Conservation (phyloP, 768 basidiomycete genomes). For the Lepiota subincarnata region DNA sequence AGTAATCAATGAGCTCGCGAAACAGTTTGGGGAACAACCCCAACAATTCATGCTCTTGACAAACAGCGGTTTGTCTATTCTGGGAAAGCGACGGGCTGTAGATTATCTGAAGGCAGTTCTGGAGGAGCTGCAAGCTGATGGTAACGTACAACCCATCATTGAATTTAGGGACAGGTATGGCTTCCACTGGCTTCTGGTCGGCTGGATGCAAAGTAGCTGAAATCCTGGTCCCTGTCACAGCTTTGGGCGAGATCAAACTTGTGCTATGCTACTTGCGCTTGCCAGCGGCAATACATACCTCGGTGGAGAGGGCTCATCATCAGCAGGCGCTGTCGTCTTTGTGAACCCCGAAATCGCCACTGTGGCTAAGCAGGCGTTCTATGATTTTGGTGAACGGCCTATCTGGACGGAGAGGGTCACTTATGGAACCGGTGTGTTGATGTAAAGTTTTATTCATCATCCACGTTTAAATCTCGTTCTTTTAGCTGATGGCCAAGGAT, state of each 20-base stretch:
- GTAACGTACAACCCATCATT: conserved; percentile 72
- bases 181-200: not conserved
- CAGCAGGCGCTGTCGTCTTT: conserved; percentile 41
- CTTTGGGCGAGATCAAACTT: conserved; percentile 89
- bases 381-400: conserved; percentile 80
- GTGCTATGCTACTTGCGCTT: conserved; percentile 85
- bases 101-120: conserved; percentile 82
- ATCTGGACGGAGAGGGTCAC: conserved; percentile 77
- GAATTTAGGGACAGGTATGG: conserved; percentile 77
- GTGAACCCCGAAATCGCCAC: conserved; percentile 59
- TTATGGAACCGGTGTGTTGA: conserved; percentile 63
- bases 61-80: conserved; percentile 78
- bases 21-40: conserved; percentile 71
- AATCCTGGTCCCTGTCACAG: conserved; percentile 34
- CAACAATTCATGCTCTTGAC: conserved; percentile 85
- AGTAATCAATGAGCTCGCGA: conserved; percentile 74
- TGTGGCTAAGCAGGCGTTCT: conserved; percentile 81
- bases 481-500: conserved; percentile 64
- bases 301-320: conserved; percentile 49
- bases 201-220: not conserved
- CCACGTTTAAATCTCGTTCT: conserved; percentile 1
- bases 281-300: conserved; percentile 83
- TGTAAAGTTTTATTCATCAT: not conserved
- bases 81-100: conserved; percentile 76
- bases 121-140: conserved; percentile 76